Conservation (phyloP, 192 early-diverging fungal species). For the Entophlyctis luteolus region DNA sequence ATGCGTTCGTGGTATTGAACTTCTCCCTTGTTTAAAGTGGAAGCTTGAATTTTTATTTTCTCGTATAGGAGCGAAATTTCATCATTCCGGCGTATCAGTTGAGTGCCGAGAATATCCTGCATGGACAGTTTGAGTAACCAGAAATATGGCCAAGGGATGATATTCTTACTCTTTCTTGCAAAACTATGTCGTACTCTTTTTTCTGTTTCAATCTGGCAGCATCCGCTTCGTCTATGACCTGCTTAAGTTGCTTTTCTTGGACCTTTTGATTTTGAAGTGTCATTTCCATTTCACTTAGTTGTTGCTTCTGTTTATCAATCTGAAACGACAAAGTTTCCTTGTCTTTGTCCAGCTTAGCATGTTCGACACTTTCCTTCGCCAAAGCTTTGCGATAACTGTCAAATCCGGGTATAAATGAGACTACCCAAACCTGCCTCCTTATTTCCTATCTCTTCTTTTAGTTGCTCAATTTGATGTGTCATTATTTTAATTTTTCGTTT, state of each 20-base stretch:
- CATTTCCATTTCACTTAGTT: constrained; percentile 47
- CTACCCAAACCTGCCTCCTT: constrained; percentile 51
- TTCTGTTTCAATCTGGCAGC: constrained; percentile 50
- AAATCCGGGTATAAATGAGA: neutral
- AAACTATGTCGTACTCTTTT: constrained; percentile 55
- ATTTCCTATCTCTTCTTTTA: constrained; percentile 58
- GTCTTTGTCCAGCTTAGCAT: constrained; percentile 59
- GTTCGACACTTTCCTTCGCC: constrained; percentile 58
- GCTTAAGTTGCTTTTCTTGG: constrained; percentile 58
- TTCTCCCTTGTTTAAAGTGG: constrained; percentile 60
- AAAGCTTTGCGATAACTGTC: constrained; percentile 35
- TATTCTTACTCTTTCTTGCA: constrained; percentile 49
- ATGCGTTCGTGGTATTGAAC: constrained; percentile 58
- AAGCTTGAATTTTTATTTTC: constrained; percentile 62
- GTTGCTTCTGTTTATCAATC: constrained; percentile 54
- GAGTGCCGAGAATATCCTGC: constrained; percentile 59
- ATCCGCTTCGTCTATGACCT: constrained; percentile 54
- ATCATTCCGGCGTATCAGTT: constrained; percentile 57
- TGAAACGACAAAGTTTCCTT: constrained; percentile 51
- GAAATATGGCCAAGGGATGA: neutral
- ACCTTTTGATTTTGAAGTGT: constrained; percentile 54
- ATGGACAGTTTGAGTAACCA: neutral
- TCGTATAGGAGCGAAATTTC: constrained; percentile 60
- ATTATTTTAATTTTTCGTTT: constrained; percentile 62
- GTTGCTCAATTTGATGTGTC: constrained; percentile 60